phyloP scores from a whole-genome alignment of 73 alveolate genomes.

The Diophrys sp. region DNA sequence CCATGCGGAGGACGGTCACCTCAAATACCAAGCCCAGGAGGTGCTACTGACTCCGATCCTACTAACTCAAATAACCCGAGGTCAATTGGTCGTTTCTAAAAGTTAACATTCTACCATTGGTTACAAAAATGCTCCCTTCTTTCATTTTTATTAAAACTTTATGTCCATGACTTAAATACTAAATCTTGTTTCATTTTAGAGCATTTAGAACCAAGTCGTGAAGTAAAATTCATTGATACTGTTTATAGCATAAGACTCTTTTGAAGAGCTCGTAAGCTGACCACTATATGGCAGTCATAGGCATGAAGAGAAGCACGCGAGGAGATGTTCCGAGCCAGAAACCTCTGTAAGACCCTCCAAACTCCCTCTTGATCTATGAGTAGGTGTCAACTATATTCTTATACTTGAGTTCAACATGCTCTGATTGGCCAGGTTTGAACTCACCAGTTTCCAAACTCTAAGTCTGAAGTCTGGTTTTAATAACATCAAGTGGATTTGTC shows the following conservation, averaged over 20 bases:
- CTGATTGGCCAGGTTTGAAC: background rate
- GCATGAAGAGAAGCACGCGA: slow-evolving; percentile 36
- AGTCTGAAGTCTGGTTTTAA: slow-evolving; percentile 78
- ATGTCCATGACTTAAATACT: too few species aligned
- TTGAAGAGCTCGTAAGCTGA: slow-evolving; percentile 47
- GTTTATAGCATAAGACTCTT: background rate
- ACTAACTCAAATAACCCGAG: too few species aligned
- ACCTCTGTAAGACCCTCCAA: slow-evolving; percentile 28
- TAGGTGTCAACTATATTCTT: background rate
- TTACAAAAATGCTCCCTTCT: too few species aligned
- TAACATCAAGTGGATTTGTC: slow-evolving; percentile 82
- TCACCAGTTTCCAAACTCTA: slow-evolving; percentile 20
- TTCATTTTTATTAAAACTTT: too few species aligned
- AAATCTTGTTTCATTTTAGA: too few species aligned
- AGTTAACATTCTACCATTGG: too few species aligned
- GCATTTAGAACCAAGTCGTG: too few species aligned
- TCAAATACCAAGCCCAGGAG: too few species aligned
- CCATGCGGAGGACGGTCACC: too few species aligned
- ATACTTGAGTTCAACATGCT: background rate
- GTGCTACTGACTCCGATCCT: too few species aligned
- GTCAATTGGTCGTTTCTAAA: too few species aligned
- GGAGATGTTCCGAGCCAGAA: slow-evolving; percentile 43
- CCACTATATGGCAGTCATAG: slow-evolving; percentile 58
- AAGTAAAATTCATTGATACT: background rate
- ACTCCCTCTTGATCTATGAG: slow-evolving; percentile 1